Conservation (phyloP, 257 asterid genomes). For the Ophiorrhiza pumila region DNA sequence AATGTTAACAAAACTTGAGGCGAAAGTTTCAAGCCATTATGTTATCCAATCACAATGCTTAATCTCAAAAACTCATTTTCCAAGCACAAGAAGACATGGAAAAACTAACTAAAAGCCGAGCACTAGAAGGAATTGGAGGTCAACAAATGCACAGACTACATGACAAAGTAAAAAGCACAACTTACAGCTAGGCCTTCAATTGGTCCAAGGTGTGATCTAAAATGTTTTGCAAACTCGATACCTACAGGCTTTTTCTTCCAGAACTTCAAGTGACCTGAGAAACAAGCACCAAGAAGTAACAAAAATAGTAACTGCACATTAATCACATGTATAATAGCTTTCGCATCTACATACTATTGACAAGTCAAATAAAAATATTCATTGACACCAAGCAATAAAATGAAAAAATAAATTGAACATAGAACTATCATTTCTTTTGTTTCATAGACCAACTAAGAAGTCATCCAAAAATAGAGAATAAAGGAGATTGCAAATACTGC, state of each 20-base stretch:
- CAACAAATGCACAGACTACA: background rate
- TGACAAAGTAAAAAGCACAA: constrained; percentile 14
- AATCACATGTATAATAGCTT: too few relatives aligned
- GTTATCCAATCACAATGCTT: background rate
- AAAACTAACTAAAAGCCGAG: background rate
- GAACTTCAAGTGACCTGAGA: constrained; percentile 88
- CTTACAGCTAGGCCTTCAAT: constrained; percentile 96
- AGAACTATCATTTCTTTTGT: background rate
- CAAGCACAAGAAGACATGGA: background rate
- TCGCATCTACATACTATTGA: background rate
- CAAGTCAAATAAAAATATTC: background rate
- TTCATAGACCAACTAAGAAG: background rate
- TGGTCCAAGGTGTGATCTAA: constrained; percentile 97
- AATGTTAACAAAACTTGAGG: background rate
- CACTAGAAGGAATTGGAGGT: background rate
- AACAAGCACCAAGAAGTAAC: constrained; percentile 10
- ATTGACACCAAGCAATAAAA: background rate
- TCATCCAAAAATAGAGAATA: background rate
- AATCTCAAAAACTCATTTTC: background rate
- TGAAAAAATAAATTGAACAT: background rate
- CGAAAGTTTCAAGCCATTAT: background rate
- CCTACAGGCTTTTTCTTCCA: constrained; percentile 92
- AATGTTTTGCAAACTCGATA: constrained; percentile 94
- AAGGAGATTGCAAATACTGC: background rate
- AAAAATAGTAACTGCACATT: background rate